Evolutionary conservation across 495 filamentous ascomycete species (phyloP).

Genomic region (Lentithecium fluviatile): DNA sequence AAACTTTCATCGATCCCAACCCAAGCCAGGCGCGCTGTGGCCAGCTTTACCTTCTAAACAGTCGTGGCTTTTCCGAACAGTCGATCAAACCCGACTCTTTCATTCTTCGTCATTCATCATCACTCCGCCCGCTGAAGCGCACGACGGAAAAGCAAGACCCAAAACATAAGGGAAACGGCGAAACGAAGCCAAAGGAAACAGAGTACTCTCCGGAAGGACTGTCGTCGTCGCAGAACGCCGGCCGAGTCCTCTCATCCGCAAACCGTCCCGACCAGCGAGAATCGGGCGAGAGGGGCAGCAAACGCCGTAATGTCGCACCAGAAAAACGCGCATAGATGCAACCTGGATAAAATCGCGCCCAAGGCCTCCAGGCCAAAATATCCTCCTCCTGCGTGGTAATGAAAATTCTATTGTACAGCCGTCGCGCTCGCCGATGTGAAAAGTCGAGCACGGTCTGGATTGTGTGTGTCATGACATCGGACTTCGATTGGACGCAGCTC

Average conservation of each 20-base stretch:
- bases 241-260: background rate
- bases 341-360: background rate
- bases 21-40: too few relatives aligned
- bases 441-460: background rate
- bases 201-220: background rate
- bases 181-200: background rate
- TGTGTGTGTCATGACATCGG: background rate
- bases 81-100: background rate
- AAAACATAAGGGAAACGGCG: background rate
- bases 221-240: background rate
- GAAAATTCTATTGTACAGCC: constrained; percentile 1
- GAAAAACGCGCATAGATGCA: background rate
- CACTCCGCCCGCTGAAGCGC: background rate
- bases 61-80: too few relatives aligned
- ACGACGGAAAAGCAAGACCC: background rate
- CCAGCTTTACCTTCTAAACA: too few relatives aligned
- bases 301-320: background rate
- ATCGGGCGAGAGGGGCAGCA: background rate
- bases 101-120: background rate
- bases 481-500: background rate
- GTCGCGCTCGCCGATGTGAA: background rate
- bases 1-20: too few relatives aligned
- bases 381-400: background rate
- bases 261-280: background rate
- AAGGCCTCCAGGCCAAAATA: background rate